Conservation (phyloP, 2,329 filamentous ascomycete species). For the Mollisia scopiformis region DNA sequence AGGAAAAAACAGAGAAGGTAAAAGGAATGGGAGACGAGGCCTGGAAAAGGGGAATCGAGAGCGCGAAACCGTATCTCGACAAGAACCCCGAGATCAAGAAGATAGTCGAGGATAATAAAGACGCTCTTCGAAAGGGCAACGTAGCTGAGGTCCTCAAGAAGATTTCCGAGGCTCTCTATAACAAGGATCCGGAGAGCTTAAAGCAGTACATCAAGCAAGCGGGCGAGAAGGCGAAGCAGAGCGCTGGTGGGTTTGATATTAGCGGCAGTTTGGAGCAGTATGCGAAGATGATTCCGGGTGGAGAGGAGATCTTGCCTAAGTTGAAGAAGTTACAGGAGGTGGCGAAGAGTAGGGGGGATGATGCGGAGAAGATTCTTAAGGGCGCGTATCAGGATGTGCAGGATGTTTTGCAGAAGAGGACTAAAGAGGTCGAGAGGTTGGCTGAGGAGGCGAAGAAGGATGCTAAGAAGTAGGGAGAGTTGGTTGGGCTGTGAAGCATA, state of each 20-base stretch:
- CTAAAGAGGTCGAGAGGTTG: conserved; percentile 60
- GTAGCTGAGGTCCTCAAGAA: conserved; percentile 64
- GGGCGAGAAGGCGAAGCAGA: conserved; percentile 63
- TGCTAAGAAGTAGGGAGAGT: conserved; percentile 19
- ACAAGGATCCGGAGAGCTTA: conserved; percentile 60
- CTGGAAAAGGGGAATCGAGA: conserved; percentile 72
- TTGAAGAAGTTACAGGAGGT: conserved; percentile 66
- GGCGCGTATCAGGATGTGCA: conserved; percentile 70
- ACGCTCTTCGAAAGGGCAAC: conserved; percentile 69
- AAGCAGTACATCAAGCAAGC: conserved; percentile 64
- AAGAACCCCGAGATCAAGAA: conserved; percentile 79
- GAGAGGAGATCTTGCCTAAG: conserved; percentile 66
- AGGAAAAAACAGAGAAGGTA: conserved; percentile 71
- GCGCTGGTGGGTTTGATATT: conserved; percentile 13
- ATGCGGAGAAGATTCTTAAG: conserved; percentile 70
- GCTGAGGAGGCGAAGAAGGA: conserved; percentile 48
- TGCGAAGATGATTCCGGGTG: conserved; percentile 66
- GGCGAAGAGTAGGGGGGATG: conserved; percentile 67
- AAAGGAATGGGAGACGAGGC: conserved; percentile 71
- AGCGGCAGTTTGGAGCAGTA: conserved; percentile 52
- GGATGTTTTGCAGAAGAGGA: conserved; percentile 64
- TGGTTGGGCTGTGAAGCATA: too few species aligned
- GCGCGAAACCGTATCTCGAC: conserved; percentile 72
- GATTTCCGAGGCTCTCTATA: conserved; percentile 62
- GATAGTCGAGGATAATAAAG: conserved; percentile 70